These are phyloP conservation scores for Auricularia sp. DNA, from an alignment of 768 basidiomycete species.

Conservation along the genomic window DNA sequence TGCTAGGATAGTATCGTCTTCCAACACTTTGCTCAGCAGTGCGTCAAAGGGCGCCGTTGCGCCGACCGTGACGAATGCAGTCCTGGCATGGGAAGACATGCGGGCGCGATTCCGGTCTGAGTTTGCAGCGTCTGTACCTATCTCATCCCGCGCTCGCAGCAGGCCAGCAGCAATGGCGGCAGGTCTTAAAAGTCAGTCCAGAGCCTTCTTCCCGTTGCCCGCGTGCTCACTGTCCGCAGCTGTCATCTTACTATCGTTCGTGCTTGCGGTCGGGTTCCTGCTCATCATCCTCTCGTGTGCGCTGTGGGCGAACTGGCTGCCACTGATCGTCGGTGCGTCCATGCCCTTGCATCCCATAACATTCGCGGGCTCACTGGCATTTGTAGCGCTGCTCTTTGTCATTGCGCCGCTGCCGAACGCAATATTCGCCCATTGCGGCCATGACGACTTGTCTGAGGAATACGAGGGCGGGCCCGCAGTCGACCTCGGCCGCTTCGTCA, in stretches of 20 bases:
- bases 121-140: not conserved
- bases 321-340: slow-evolving; percentile 62
- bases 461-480: slow-evolving; percentile 62
- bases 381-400: slow-evolving; percentile 81
- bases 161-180: slow-evolving; percentile 44
- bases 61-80: slow-evolving; percentile 71
- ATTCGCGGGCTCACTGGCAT: slow-evolving; percentile 3
- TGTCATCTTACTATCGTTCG: slow-evolving; percentile 93
- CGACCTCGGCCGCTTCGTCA: slow-evolving; percentile 93
- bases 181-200: slow-evolving; percentile 51
- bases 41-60: slow-evolving; percentile 71
- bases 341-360: not conserved
- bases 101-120: not conserved
- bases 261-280: slow-evolving; percentile 94
- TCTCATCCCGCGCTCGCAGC: not conserved
- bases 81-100: not conserved
- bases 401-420: slow-evolving; percentile 94
- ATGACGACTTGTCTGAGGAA: slow-evolving; percentile 76
- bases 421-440: slow-evolving; percentile 84
- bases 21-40: slow-evolving; percentile 53
- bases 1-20: slow-evolving; percentile 44
- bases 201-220: not conserved
- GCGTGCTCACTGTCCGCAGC: slow-evolving; percentile 36
- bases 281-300: slow-evolving; percentile 97
- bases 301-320: slow-evolving; percentile 93